Conservation (phyloP, 2,329 filamentous ascomycete genomes). For the Aspergillus vadensis region DNA sequence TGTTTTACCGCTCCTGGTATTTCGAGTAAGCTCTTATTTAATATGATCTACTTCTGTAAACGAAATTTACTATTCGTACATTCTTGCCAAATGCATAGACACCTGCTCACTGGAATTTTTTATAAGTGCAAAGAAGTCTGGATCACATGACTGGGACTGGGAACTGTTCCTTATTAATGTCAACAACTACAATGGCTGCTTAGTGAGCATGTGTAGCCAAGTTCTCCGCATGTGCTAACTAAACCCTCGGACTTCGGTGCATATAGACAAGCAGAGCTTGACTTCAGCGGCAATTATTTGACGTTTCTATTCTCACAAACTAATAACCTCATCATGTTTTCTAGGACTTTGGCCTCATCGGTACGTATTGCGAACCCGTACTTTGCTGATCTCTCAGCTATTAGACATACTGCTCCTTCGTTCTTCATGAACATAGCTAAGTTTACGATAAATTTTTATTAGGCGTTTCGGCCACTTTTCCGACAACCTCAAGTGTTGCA, state of each 20-base stretch:
- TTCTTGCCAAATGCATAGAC: no score
- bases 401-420: background rate
- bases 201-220: background rate
- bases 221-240: background rate
- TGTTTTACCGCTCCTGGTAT: no score
- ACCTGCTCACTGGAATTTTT: no score
- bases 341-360: slow-evolving; percentile 24
- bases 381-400: background rate
- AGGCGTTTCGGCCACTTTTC: slow-evolving; percentile 37
- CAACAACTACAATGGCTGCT: background rate
- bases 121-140: background rate
- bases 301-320: background rate
- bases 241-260: slow-evolving; percentile 3
- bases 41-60: no score
- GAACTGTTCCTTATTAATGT: background rate
- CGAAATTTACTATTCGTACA: no score
- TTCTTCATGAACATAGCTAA: background rate
- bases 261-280: background rate
- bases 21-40: no score
- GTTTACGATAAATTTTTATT: slow-evolving; percentile 11
- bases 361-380: slow-evolving; percentile 14
- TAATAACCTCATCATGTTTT: slow-evolving; percentile 30
- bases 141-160: background rate
- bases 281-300: background rate
- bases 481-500: slow-evolving; percentile 27